These are phyloP conservation scores for Podila verticillata DNA, from an alignment of 192 early-diverging fungal genomes.

Conservation along the genomic window DNA sequence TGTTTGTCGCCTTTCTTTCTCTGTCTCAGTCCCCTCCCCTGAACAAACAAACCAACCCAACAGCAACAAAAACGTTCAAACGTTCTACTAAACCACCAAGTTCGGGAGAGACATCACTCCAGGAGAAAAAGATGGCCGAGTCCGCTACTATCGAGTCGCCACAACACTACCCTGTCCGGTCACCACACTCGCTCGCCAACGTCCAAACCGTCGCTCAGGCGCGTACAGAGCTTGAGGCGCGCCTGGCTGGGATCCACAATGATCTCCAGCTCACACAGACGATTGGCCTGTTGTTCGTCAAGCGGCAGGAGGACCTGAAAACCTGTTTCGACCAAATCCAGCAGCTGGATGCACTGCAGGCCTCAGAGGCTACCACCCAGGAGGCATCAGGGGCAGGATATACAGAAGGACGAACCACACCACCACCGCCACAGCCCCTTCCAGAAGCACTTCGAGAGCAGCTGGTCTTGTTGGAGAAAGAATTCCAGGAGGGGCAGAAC, in stretches of 20 bases:
- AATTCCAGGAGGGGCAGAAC: constrained; percentile 44
- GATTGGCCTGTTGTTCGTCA: constrained; percentile 42
- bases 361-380: constrained; percentile 2
- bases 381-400: not conserved
- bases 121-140: constrained; percentile 1
- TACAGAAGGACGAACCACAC: not conserved
- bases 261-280: constrained; percentile 48
- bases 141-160: not conserved
- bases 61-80: not conserved
- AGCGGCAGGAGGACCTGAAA: constrained; percentile 49
- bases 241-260: constrained; percentile 36
- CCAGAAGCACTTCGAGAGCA: constrained; percentile 42
- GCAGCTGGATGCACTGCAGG: constrained; percentile 9
- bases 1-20: no score
- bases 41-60: not conserved
- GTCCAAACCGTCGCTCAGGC: constrained; percentile 36
- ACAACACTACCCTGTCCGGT: not conserved
- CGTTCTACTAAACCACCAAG: no score
- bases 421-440: constrained; percentile 18
- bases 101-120: not conserved
- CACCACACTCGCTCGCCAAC: constrained; percentile 7
- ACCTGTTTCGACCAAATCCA: constrained; percentile 38
- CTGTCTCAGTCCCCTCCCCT: not conserved
- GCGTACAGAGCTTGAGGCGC: constrained; percentile 36
- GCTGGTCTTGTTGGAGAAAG: constrained; percentile 28